Evolutionary conservation across 2,329 filamentous ascomycete species (phyloP), one percentile per base, ranked within the genome.

Genomic region (Cytospora leucostoma): DNA sequence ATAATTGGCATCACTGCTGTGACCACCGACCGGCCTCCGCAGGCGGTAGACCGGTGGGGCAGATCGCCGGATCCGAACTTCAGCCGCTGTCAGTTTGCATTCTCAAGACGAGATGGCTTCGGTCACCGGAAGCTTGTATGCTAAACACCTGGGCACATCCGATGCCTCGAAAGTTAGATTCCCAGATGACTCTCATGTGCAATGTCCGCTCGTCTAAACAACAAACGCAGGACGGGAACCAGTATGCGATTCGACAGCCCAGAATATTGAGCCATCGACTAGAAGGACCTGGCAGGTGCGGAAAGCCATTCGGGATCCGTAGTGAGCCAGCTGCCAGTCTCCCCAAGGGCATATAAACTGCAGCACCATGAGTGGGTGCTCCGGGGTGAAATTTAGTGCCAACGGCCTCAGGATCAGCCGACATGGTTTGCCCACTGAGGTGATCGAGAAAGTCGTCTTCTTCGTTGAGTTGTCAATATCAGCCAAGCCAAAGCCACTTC

Each of bases 21-120:
- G 12, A 17, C 44, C 44, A 47, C 44, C n/a, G 44, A 47, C 44
- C n/a, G 44, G 44, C 44, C 44, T 47, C 44, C 44, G 44, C 44
- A 19, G 33, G 60, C 60, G 54, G 54, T 52, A 63, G 52, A 27
- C 35, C 53, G 53, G 61, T 59, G 63, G 61, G 64, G 61, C 64
- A 27, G 51, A 63, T 63, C 56, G 32, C 21, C 63, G 54, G 56
- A 51, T 37, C 57, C 50, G 51, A 65, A 52, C 49, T 51, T 34
- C 56, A 55, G 35, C 53, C 27, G 55, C 34, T 56, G 53, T 54
- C 40, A 38, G 56, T 63, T 65, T 52, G 33, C 51, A 47, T 19
- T 50, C n/a, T 51, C 32, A 32, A 13, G 15, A 27, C 44, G 13
- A 37, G n/a, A 56, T 15, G 35, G 35, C 47, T 60, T 61, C 54